Base-by-base conservation (phyloP, 768 basidiomycete genomes). In the Kwoniella europaea region DNA sequence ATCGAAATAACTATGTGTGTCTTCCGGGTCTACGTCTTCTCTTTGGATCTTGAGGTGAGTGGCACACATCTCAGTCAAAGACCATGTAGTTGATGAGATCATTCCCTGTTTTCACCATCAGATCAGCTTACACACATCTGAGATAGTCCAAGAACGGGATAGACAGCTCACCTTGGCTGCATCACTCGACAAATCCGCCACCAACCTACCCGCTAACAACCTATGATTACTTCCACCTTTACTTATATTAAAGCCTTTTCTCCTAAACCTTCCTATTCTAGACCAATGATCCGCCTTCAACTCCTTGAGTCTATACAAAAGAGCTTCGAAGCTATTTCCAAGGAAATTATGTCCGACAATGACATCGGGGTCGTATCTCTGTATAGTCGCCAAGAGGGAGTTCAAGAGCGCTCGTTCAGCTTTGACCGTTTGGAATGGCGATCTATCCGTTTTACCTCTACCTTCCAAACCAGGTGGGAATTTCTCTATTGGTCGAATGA, bases 81-180 rank as follows among this genome's bases (percentile, higher is more conserved):
- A 96, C 97, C 97, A 99, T 1, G 97, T 98, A 4, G 94, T 98
- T 3, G 97, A 98, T 0, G 90, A 85, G 81, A 99, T 98, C 93
- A 98, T 96, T 22, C 92, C 90, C 94, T 96, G 77, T 22, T 4
- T n/a, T 20, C 16, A 18, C 41, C 9, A 60, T 56, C 22, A 27
- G n/a, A n/a, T n/a, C n/a, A n/a, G n/a, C n/a, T n/a, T n/a, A n/a
- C n/a, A n/a, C n/a, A n/a, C n/a, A n/a, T n/a, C n/a, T n/a, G n/a
- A n/a, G n/a, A n/a, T n/a, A n/a, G n/a, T n/a, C n/a, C n/a, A 10
- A 63, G 2, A 35, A 42, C 35, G 53, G 43, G 29, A 1, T 10
- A 0, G 7, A 46, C 12, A 50, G 67, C 87, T 1, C 75, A 93
- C 94, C 86, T 94, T 97, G 15, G 93, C 93, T 42, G 92, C 93